A percentile compares a stretch with the other conserved stretches of the same genome.
phyloP scores from a whole-genome alignment of 1,139 yeast species.

The Dujonia santamariae region DNA sequence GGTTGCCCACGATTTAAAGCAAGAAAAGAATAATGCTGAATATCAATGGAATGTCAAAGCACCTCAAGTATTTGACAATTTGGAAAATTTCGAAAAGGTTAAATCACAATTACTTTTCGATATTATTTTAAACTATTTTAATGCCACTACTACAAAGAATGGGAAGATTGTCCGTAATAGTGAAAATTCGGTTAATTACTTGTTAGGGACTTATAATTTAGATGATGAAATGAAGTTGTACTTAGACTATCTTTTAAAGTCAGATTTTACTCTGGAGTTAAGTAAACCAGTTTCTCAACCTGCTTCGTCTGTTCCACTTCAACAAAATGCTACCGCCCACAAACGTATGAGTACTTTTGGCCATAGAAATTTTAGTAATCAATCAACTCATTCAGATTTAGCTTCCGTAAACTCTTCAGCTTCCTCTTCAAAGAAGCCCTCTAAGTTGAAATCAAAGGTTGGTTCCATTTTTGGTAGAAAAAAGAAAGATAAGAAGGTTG shows the following conservation, averaged over 20 bases:
- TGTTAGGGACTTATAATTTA: conserved; percentile 46
- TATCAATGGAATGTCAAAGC: conserved; percentile 73
- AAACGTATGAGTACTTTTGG: conserved; percentile 14
- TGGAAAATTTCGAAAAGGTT: conserved; percentile 69
- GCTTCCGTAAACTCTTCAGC: conserved; percentile 6
- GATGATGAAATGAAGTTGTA: conserved; percentile 38
- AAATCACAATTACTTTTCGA: conserved; percentile 70
- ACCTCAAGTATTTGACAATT: conserved; percentile 71
- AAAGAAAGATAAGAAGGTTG: conserved; percentile 35
- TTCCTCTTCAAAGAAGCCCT: conserved; percentile 20
- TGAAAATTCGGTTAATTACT: conserved; percentile 65
- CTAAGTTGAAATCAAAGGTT: conserved; percentile 67
- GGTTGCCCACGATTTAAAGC: conserved; percentile 22
- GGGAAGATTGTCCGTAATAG: conserved; percentile 46
- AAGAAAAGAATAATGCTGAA: conserved; percentile 28
- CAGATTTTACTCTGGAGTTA: conserved; percentile 18
- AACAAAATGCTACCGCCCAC: no score
- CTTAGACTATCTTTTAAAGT: conserved; percentile 30
- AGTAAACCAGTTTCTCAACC: conserved; percentile 4
- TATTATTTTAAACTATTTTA: conserved; percentile 65
- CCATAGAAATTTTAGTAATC: neutral
- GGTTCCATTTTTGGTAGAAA: conserved; percentile 82
- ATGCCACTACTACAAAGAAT: conserved; percentile 51
- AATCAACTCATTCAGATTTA: conserved; percentile 4
- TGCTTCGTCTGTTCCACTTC: conserved; percentile 2